A percentile compares a stretch with the other conserved stretches of the same genome.
Conservation (phyloP, 1,284 basidiomycete species). For the Waitea zeae region DNA sequence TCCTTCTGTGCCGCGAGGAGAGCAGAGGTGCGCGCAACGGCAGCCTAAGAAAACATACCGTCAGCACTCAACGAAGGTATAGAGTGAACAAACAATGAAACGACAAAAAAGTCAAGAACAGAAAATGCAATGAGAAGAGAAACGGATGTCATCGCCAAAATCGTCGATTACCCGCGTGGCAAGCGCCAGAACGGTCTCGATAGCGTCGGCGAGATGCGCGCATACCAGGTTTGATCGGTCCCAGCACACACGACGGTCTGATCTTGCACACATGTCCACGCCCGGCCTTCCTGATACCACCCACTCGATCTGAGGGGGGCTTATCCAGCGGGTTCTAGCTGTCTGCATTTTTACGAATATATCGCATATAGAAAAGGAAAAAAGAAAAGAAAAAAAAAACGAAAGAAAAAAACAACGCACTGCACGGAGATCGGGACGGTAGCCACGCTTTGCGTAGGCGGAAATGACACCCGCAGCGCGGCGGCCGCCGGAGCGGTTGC, state of each 20-base stretch:
- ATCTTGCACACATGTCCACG: conserved; percentile 79
- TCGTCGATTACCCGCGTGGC: conserved; percentile 49
- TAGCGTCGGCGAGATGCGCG: conserved; percentile 50
- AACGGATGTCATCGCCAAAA: conserved; percentile 44
- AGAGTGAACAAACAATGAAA: too few species aligned
- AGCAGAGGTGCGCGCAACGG: conserved; percentile 69
- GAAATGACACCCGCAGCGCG: conserved; percentile 60
- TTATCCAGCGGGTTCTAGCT: conserved; percentile 43
- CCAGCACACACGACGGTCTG: conserved; percentile 21
- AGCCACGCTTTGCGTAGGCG: conserved; percentile 50
- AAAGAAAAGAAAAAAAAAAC: conserved; percentile 7
- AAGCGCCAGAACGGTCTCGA: conserved; percentile 49
- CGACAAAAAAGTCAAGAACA: conserved; percentile 5
- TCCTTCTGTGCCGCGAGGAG: conserved; percentile 55
- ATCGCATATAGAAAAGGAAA: conserved; percentile 5
- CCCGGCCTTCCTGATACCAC: conserved; percentile 59
- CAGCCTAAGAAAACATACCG: conserved; percentile 33
- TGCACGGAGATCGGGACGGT: conserved; percentile 68
- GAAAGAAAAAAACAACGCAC: conserved; percentile 19
- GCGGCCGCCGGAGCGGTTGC: conserved; percentile 58
- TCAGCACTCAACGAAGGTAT: conserved; percentile 14
- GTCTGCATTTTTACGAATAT: conserved; percentile 34
- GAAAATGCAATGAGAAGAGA: conserved; percentile 8
- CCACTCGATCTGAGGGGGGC: too few species aligned
- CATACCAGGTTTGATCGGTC: conserved; percentile 47